phyloP scores from a whole-genome alignment of 1,284 basidiomycete species.

The Ganoderma lingzhi region DNA sequence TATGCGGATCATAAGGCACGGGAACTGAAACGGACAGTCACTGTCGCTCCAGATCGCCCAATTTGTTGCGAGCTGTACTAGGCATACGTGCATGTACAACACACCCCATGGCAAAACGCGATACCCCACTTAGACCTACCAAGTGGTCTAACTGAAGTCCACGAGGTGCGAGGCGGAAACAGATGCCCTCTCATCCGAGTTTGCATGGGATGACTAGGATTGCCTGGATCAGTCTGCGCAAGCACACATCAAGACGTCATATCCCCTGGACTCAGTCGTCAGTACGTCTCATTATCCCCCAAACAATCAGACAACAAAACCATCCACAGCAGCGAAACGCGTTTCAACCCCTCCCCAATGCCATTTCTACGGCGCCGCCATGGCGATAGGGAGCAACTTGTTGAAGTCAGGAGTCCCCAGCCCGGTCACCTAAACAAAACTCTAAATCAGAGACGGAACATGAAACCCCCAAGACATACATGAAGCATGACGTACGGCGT shows the following conservation, averaged over 20 bases:
- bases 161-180: too few species aligned
- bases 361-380: constrained; percentile 4
- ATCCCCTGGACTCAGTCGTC: not conserved
- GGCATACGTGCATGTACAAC: too few species aligned
- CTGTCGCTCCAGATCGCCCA: too few species aligned
- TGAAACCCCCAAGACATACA: constrained; percentile 10
- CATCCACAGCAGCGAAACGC: not conserved
- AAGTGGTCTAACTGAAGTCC: too few species aligned
- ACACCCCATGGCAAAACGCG: too few species aligned
- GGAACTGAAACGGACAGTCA: too few species aligned
- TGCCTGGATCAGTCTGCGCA: not conserved
- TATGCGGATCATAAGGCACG: too few species aligned
- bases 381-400: constrained; percentile 9
- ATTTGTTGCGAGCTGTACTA: too few species aligned
- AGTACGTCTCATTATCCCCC: not conserved
- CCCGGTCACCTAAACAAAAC: constrained; percentile 34
- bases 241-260: not conserved
- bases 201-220: not conserved
- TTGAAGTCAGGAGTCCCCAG: constrained; percentile 41
- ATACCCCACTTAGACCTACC: too few species aligned
- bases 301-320: not conserved
- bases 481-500: constrained; percentile 32
- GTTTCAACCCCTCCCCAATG: not conserved
- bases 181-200: too few species aligned
- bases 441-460: not conserved